A percentile compares a stretch with the other conserved stretches of the same genome.
phyloP scores from a whole-genome alignment of 1,284 basidiomycete genomes.

The Boletus mariae region DNA sequence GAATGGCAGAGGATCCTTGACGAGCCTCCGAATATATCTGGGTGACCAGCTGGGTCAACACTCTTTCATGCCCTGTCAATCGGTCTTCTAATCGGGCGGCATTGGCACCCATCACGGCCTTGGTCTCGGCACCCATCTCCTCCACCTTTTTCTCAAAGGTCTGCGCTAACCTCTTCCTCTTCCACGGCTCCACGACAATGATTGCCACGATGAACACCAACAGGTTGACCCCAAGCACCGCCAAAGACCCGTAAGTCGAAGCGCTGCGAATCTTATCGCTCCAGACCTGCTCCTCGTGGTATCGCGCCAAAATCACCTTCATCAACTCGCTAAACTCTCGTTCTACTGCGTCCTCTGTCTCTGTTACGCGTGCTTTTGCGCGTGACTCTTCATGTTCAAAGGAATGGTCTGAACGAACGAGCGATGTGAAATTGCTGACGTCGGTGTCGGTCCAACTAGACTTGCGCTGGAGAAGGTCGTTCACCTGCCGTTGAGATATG shows the following conservation, averaged over 20 bases:
- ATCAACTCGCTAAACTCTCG: slow-evolving; percentile 82
- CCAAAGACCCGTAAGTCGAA: slow-evolving; percentile 85
- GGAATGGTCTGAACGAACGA: slow-evolving; percentile 84
- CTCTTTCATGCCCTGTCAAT: slow-evolving; percentile 49
- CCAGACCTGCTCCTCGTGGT: slow-evolving; percentile 98
- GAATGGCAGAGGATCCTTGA: background rate
- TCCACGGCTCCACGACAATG: slow-evolving; percentile 90
- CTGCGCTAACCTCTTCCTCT: slow-evolving; percentile 75
- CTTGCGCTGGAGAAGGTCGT: slow-evolving; percentile 88
- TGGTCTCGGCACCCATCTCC: slow-evolving; percentile 62
- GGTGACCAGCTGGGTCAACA: slow-evolving; percentile 33
- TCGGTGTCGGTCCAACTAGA: slow-evolving; percentile 82
- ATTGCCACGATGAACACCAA: slow-evolving; percentile 86
- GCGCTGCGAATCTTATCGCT: slow-evolving; percentile 94
- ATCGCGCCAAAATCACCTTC: slow-evolving; percentile 80
- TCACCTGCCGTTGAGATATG: slow-evolving; percentile 83
- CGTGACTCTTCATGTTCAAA: slow-evolving; percentile 74
- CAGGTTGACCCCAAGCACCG: slow-evolving; percentile 81
- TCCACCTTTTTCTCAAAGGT: slow-evolving; percentile 85
- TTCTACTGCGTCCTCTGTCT: slow-evolving; percentile 77
- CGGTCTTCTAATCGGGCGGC: slow-evolving; percentile 48
- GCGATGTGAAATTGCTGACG: slow-evolving; percentile 77
- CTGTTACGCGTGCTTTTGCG: slow-evolving; percentile 61
- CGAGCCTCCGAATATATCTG: slow-evolving; percentile 16
- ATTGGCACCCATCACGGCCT: slow-evolving; percentile 42